Evolutionary conservation across 2,329 filamentous ascomycete genomes (phyloP), one percentile per base, ranked within the genome.

Genomic region (Aspergillus uvarum): DNA sequence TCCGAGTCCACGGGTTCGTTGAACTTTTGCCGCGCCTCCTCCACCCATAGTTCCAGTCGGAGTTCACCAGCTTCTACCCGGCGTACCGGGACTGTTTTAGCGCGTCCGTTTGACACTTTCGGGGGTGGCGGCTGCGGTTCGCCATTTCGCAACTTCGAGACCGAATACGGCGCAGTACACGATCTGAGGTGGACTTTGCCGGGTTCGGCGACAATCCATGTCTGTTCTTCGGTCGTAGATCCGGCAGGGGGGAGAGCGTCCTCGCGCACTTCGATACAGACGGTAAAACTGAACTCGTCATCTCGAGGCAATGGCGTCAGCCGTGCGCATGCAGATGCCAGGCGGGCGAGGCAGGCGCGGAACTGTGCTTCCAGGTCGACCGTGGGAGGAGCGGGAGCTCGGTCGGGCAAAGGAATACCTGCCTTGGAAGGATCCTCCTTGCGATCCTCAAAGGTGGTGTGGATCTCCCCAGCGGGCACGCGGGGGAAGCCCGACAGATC

Each of bases 1-100:
- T 75, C 74, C 55, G 74, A 72, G 49, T 75, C 70, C 66, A 74
- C 69, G 60, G 73, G 73, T 67, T 80, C 75, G 62, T 74, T 74
- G 62, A 80, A 79, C 69, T 87, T 87, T 56, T 80, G 79, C 63
- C 78, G 80, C 59, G 83, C 83, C 69, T 89, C 86, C 74, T 91
- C 88, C 58, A 90, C 82, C 87, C 87, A 90, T 59, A 87, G 80
- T 71, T 90, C 88, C 68, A 90, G 82, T 24, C 83, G 77, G 71
- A 90, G 84, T 60, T 88, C 85, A 4, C 87, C 88, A 2, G 85
- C 83, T 65, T 87, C 83, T 19, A 90, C 82, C 32, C 82, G 80
- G 63, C 88, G 80, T 49, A 91, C 79, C 1, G 88, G 85, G 51
- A 82, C 83, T 12, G 84, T 86, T 68, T 79, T 84, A 32, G 80